Conservation (phyloP, 768 basidiomycete genomes). For the Boletus patriciae region DNA sequence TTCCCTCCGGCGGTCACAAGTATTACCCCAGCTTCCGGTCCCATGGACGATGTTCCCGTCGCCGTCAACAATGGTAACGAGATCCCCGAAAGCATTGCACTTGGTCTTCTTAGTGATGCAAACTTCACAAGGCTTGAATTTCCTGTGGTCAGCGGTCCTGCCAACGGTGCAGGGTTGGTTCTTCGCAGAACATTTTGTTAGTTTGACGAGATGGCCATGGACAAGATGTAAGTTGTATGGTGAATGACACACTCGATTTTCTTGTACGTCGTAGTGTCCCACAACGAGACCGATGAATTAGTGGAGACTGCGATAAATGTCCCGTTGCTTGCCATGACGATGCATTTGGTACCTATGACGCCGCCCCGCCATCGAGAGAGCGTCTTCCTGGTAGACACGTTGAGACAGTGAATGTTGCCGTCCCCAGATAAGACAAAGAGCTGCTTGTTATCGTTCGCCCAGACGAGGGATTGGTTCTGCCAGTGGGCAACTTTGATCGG, state of each 20-base stretch:
- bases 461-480: neutral
- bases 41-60: too few species aligned
- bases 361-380: too few species aligned
- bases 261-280: neutral
- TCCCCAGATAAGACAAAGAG: neutral
- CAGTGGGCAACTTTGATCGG: neutral
- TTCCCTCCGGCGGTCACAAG: neutral
- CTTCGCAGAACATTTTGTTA: too few species aligned
- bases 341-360: too few species aligned
- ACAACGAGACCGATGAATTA: constrained; percentile 4
- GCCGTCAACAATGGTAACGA: too few species aligned
- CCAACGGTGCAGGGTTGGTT: too few species aligned
- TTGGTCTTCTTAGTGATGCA: too few species aligned
- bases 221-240: neutral
- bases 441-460: neutral
- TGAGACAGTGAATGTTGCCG: neutral
- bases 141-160: too few species aligned
- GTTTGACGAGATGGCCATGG: constrained; percentile 1
- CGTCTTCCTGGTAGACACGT: neutral
- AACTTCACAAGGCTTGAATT: too few species aligned
- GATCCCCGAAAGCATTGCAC: too few species aligned
- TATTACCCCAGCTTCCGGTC: too few species aligned
- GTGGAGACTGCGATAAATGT: neutral
- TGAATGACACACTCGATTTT: neutral
- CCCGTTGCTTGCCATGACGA: neutral